Base-by-base conservation (phyloP, 257 asterid genomes). In the Nicotiana benthamiana region DNA sequence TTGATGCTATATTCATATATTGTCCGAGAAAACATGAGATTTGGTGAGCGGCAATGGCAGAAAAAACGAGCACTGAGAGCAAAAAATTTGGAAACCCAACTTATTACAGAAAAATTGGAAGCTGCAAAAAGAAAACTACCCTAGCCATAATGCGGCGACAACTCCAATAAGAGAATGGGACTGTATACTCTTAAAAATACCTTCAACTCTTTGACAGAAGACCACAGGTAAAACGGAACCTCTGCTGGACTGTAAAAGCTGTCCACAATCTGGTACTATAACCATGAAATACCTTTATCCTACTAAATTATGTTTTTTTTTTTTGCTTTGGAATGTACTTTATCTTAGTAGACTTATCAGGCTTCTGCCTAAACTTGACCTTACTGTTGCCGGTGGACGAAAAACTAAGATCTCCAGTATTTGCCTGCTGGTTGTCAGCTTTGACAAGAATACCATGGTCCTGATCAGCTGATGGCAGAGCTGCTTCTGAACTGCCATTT, bases 321-420 rank as follows among this genome's bases (percentile, higher is more conserved):
- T 90, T 93, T 76, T 85, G 96, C 81, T 87, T 91, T 13, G 89
- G 93, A 70, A 90, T 89, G 89, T 88, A 92, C 83, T 86, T 89
- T 26, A 80, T 79, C 83, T 91, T 90, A 66, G 79, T 72, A 46
- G 87, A 86, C 86, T 85, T 88, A 74, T 86, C 92, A 18, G 87
- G 80, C 84, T 86, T 91, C 63, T 81, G 86, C 77, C 85, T 82
- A 66, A 57, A 24, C 79, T 88, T 87, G 20, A 51, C 86, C 78
- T 85, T 85, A 64, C 63, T 57, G 74, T 64, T 83, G 77, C 87
- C 77, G 46, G 83, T 22, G 26, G 57, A 43, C 4, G 84, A 79
- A 6, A 81, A 22, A 59, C 57, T 70, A 22, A 46, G 32, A 59
- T 32, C 80, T 70, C 77, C 85, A 28, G 7, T 59, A 40, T 66